Evolutionary conservation across 441 rosid species (phyloP).

Genomic region (Aquilaria agallochum): DNA sequence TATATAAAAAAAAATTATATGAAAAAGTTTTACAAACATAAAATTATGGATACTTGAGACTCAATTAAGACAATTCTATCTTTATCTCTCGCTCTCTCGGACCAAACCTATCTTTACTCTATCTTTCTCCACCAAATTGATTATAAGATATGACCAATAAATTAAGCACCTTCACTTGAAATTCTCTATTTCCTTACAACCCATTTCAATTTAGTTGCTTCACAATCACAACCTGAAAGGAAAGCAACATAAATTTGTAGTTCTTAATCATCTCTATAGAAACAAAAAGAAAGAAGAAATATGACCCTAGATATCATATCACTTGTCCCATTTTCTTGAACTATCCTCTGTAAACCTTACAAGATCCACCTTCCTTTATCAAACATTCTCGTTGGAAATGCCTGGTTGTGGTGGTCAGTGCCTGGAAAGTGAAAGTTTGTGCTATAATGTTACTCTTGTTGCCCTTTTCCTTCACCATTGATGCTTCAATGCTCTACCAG

Average conservation of each 20-base stretch:
- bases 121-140: no score
- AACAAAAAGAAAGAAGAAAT: neutral
- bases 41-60: no score
- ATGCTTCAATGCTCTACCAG: slow-evolving; percentile 11
- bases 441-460: slow-evolving; percentile 47
- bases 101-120: no score
- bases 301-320: neutral
- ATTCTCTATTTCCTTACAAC: slow-evolving; percentile 84
- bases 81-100: no score
- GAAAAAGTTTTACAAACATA: no score
- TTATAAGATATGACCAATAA: no score
- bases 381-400: slow-evolving; percentile 83
- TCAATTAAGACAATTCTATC: no score
- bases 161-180: slow-evolving; percentile 66
- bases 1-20: no score
- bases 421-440: slow-evolving; percentile 78
- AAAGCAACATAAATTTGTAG: neutral
- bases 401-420: slow-evolving; percentile 77
- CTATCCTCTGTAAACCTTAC: slow-evolving; percentile 83
- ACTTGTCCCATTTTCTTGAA: slow-evolving; percentile 69
- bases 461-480: slow-evolving; percentile 22
- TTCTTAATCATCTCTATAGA: neutral
- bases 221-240: slow-evolving; percentile 63
- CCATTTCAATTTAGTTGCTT: slow-evolving; percentile 93
- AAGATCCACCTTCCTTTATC: slow-evolving; percentile 90